phyloP scores from a whole-genome alignment of 108 stramenopile genomes.

The Hondaea fermentalgiana region DNA sequence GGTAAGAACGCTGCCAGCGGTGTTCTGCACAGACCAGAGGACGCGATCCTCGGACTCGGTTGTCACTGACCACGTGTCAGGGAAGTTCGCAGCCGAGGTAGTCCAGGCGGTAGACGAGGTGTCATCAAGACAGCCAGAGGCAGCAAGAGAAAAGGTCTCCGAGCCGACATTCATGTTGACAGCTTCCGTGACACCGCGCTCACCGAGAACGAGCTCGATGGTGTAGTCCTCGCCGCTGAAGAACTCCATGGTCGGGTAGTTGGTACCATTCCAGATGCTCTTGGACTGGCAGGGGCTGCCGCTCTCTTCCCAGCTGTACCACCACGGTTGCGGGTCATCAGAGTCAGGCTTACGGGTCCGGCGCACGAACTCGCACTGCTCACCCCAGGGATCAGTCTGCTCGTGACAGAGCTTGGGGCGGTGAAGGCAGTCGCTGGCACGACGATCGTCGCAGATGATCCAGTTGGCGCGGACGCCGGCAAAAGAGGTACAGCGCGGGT shows the following conservation, averaged over 20 bases:
- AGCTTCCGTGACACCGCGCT: background rate
- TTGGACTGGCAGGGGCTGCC: background rate
- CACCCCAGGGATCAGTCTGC: no score
- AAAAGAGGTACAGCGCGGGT: background rate
- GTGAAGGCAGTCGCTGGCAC: no score
- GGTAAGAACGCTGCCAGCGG: background rate
- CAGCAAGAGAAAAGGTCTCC: background rate
- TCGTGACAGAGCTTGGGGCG: no score
- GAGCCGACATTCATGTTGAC: background rate
- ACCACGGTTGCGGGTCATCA: background rate
- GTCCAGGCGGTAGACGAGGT: background rate
- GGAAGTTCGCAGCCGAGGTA: background rate
- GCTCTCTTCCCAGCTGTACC: background rate
- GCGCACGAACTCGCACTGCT: no score
- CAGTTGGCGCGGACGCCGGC: background rate
- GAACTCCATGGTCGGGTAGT: background rate
- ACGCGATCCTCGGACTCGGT: background rate
- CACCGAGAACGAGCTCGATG: background rate
- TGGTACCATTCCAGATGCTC: background rate
- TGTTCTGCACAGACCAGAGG: background rate
- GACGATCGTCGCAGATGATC: no score
- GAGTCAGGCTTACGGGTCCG: background rate
- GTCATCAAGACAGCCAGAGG: background rate
- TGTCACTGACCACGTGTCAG: background rate
- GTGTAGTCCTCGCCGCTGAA: background rate